Percentiles rank a stretch among this genome's conserved stretches.
Conservation (phyloP, 495 filamentous ascomycete species). For the Daldinia grandis region DNA sequence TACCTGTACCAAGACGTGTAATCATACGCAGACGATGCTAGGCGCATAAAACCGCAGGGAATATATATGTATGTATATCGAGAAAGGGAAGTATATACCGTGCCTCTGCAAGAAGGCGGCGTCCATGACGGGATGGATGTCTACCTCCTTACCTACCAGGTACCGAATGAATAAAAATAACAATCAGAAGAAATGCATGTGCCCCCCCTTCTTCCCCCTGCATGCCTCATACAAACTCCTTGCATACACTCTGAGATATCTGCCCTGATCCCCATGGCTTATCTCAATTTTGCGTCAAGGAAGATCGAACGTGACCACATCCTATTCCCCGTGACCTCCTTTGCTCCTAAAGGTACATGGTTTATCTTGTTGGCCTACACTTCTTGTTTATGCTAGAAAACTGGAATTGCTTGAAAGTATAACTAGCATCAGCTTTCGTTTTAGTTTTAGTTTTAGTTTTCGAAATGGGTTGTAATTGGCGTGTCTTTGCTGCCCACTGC, state of each 20-base stretch:
- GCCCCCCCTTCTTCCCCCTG: background rate
- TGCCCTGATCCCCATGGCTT: constrained; percentile 43
- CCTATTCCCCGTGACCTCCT: constrained; percentile 38
- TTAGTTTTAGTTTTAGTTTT: background rate
- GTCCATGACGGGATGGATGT: constrained; percentile 13
- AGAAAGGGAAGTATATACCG: constrained; percentile 35
- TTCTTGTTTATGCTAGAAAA: background rate
- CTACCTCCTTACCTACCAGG: constrained; percentile 20
- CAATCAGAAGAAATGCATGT: constrained; percentile 7
- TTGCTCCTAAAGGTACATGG: constrained; percentile 31
- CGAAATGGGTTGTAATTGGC: background rate
- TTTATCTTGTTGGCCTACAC: constrained; percentile 41
- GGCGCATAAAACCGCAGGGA: constrained; percentile 19
- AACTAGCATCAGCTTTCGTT: background rate
- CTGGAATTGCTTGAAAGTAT: background rate
- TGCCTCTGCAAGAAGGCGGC: constrained; percentile 3
- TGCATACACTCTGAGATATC: constrained; percentile 50
- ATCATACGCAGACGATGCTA: constrained; percentile 24
- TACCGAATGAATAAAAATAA: constrained; percentile 27
- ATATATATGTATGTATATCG: constrained; percentile 30
- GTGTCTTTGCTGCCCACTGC: background rate
- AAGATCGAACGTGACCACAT: constrained; percentile 38
- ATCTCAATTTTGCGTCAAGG: constrained; percentile 51
- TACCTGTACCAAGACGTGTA: constrained; percentile 34
- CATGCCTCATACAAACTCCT: constrained; percentile 17